Conservation (phyloP, 345 rosid genomes). For the Citrus glauca region DNA sequence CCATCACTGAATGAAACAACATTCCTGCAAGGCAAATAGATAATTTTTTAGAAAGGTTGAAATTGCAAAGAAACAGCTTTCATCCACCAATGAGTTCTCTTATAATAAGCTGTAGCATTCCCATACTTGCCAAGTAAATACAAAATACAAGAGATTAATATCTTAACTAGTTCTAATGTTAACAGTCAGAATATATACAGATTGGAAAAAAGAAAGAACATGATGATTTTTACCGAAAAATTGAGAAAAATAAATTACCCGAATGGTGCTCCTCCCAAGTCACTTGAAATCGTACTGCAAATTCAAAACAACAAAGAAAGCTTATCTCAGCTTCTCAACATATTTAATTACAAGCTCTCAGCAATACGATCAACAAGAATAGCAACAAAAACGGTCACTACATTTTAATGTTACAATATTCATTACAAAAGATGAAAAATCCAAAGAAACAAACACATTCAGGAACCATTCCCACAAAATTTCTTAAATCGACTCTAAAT, state of each 20-base stretch:
- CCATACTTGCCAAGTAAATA: neutral
- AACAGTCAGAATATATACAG: neutral
- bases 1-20: constrained; percentile 93
- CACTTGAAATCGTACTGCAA: constrained; percentile 72
- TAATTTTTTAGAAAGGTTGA: neutral
- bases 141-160: no score
- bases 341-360: neutral
- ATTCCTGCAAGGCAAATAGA: constrained; percentile 45
- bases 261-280: constrained; percentile 75
- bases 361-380: constrained; percentile 8
- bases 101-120: neutral
- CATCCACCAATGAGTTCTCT: neutral
- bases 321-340: neutral
- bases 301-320: constrained; percentile 17
- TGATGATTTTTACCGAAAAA: neutral
- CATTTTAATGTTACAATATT: neutral
- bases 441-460: neutral
- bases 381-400: neutral
- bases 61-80: neutral
- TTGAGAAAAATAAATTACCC: constrained; percentile 43
- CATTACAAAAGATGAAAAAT: neutral
- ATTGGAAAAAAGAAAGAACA: neutral
- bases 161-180: neutral
- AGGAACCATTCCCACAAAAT: neutral
- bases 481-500: neutral